Evolutionary conservation across 2,329 filamentous ascomycete genomes (phyloP).

Genomic region (Remersonia thermophila): DNA sequence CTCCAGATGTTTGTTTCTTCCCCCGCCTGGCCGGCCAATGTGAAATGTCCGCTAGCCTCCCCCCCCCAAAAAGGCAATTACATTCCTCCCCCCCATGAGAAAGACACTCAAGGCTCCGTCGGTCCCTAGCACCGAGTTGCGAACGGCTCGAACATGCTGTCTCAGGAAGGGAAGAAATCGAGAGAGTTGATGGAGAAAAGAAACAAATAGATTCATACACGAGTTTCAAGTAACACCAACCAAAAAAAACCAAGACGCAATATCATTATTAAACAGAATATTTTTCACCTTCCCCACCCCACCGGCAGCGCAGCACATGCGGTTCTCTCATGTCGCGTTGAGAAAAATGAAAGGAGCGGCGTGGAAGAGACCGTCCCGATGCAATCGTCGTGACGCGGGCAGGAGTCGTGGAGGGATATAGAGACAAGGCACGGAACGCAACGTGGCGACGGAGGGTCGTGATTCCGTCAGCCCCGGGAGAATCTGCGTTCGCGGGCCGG

Average conservation of each 20-base stretch:
- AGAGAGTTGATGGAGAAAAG: constrained; percentile 18
- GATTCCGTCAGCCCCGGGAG: constrained; percentile 2
- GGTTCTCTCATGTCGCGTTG: no score
- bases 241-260: constrained; percentile 8
- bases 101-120: no score
- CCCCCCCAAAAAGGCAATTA: no score
- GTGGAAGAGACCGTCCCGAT: background rate
- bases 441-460: constrained; percentile 1
- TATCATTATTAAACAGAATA: constrained; percentile 21
- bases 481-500: background rate
- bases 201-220: constrained; percentile 22
- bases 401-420: background rate
- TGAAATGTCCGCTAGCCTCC: no score
- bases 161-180: constrained; percentile 3
- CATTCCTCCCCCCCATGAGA: no score
- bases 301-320: background rate
- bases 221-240: constrained; percentile 6
- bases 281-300: constrained; percentile 9
- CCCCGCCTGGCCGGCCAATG: no score
- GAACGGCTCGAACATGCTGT: no score
- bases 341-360: background rate
- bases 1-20: no score
- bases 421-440: no score
- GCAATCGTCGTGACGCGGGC: constrained; percentile 3
- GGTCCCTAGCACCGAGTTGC: no score